These are phyloP conservation scores for Pseudogymnoascus sp. DNA, from an alignment of 2,329 filamentous ascomycete genomes.

Conservation along the genomic window DNA sequence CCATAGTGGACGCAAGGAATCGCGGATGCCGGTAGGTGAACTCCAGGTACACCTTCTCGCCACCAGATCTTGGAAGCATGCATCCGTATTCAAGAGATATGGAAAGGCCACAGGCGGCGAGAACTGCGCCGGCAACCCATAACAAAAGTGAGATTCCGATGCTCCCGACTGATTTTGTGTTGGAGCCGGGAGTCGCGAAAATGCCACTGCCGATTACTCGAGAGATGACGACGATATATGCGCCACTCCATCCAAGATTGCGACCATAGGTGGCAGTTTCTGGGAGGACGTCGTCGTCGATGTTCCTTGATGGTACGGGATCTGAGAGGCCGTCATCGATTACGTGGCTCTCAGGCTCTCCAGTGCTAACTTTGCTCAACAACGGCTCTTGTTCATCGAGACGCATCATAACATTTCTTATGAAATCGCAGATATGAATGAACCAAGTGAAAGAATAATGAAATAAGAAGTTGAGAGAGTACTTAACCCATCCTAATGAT, in stretches of 20 bases:
- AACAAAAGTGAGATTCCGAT: slow-evolving; percentile 45
- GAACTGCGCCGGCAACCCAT: slow-evolving; percentile 42
- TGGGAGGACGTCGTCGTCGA: neutral
- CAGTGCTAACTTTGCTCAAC: slow-evolving; percentile 1
- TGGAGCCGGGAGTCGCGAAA: slow-evolving; percentile 47
- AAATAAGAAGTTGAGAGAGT: neutral
- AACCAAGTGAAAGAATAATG: neutral
- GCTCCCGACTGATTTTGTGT: slow-evolving; percentile 57
- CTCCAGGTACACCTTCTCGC: slow-evolving; percentile 46
- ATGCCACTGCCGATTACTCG: slow-evolving; percentile 23
- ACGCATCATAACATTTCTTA: neutral
- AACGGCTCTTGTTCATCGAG: neutral
- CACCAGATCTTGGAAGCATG: slow-evolving; percentile 38
- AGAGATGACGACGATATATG: slow-evolving; percentile 25
- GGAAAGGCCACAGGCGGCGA: slow-evolving; percentile 35
- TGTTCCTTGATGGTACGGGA: neutral
- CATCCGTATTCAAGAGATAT: slow-evolving; percentile 39
- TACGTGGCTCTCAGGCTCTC: neutral
- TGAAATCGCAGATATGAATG: neutral
- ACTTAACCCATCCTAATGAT: neutral
- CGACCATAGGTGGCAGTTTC: slow-evolving; percentile 10
- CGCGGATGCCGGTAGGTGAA: slow-evolving; percentile 43
- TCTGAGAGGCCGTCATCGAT: neutral
- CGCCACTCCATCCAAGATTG: slow-evolving; percentile 20
- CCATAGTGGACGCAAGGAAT: slow-evolving; percentile 44